Evolutionary conservation across 163 green algal species (phyloP), one percentile per base, ranked within the genome.

Genomic region (Scenedesmus sp.): DNA sequence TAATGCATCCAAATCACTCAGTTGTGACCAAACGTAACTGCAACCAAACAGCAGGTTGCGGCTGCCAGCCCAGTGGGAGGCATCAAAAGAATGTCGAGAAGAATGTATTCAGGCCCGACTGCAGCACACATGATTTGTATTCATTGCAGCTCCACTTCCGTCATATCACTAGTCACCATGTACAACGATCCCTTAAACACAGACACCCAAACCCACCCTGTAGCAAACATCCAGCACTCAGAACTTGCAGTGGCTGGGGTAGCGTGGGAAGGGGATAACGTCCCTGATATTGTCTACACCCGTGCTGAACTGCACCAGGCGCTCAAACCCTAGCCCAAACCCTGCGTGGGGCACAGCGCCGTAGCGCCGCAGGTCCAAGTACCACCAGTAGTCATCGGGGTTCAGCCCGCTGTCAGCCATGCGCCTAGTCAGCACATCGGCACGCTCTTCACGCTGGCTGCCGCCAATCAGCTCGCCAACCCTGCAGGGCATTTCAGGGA

Each of bases 301-400:
- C 2, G 98, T 99, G 83, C 95, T 95, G 94, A 99, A 99, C 80
- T 99, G 95, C 49, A 99, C 94, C 37, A 99, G 96, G 46, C 98
- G 96, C 96, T 99, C 98, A 94, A 99, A 99, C 76, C 98, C 98
- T 18, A 99, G 96, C 18, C 98, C 98, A 94, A 99, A 99, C 73
- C 98, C 98, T 16, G 90, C 88, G 93, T 98, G 97, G 42, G 94
- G 95, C 49, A 96, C 95, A 33, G 88, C 94, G 56, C 94, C 93
- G 59, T 95, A 95, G 56, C 82, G 81, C 90, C 97, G 98, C 16
- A 99, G 92, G 94, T 99, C 98, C 42, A 99, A 91, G 95, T 99
- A 99, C 83, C 83, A 88, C 85, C 85, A 92, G 56, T 93, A 93
- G 37, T 87, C 90, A 15, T 93, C 90, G 53, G 61, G 68, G 49